Evolutionary conservation across 164 flowering plant genomes (phyloP).

Genomic region (Platanus orientalis): DNA sequence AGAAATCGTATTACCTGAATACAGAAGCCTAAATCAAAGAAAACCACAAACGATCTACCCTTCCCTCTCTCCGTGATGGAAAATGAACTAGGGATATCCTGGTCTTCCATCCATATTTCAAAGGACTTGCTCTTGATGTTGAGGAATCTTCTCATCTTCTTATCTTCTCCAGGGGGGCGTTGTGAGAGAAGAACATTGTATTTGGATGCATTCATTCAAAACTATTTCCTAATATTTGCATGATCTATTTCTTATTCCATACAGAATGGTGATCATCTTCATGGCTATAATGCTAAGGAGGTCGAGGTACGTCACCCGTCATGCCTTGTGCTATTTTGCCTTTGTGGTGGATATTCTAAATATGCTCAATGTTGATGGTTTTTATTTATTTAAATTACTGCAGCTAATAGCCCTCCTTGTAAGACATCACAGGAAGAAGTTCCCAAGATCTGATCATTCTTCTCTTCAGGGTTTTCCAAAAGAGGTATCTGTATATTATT

Average conservation of each 20-base stretch:
- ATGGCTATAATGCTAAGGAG: conserved; percentile 53
- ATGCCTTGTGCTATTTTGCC: neutral
- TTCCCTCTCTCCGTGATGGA: too few relatives aligned
- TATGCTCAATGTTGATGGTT: conserved; percentile 6
- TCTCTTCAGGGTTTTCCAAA: conserved; percentile 30
- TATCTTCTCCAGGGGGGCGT: too few relatives aligned
- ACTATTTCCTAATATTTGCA: conserved; percentile 4
- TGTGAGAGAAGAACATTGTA: too few relatives aligned
- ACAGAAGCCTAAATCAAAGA: too few relatives aligned
- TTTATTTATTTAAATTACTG: conserved; percentile 5
- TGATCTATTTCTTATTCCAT: conserved; percentile 9
- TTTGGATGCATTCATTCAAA: too few relatives aligned
- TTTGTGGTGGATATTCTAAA: neutral
- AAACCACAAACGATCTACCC: too few relatives aligned
- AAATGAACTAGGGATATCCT: too few relatives aligned
- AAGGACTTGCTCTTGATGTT: too few relatives aligned
- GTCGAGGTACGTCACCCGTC: conserved; percentile 36
- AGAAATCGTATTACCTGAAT: too few relatives aligned
- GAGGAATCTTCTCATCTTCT: too few relatives aligned
- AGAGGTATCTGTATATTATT: conserved; percentile 29
- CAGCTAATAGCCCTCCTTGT: conserved; percentile 66
- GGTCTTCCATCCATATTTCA: too few relatives aligned
- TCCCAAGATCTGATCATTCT: conserved; percentile 34
- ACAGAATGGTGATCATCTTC: conserved; percentile 59
- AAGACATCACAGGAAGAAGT: conserved; percentile 66